Evolutionary conservation across 352 stramenopile species (phyloP).

Genomic region (Globisporangium sylvaticum): DNA sequence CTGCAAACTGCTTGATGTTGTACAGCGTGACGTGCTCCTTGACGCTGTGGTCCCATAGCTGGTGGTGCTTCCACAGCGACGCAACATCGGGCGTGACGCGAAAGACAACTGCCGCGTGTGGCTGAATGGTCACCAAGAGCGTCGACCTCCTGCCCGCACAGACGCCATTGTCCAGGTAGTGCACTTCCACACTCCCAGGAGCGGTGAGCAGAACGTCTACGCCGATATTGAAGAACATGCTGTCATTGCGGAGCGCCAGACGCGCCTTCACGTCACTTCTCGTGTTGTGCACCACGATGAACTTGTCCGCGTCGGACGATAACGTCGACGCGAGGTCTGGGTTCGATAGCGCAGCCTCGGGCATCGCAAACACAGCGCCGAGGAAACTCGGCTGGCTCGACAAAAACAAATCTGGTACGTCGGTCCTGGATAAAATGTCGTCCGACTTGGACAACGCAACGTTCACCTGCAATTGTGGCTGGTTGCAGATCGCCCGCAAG

Average conservation of each 20-base stretch:
- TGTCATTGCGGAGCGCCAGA: constrained; percentile 81
- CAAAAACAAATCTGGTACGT: constrained; percentile 23
- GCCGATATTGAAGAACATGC: constrained; percentile 78
- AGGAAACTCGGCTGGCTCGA: constrained; percentile 72
- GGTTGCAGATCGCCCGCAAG: constrained; percentile 71
- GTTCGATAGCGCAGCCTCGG: constrained; percentile 55
- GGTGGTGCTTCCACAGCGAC: constrained; percentile 69
- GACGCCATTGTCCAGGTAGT: constrained; percentile 66
- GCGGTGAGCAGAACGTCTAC: constrained; percentile 46
- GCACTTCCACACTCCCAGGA: constrained; percentile 39
- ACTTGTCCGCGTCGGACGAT: constrained; percentile 52
- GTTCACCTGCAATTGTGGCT: constrained; percentile 70
- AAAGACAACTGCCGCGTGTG: constrained; percentile 52
- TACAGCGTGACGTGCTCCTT: constrained; percentile 88
- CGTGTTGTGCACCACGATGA: constrained; percentile 75
- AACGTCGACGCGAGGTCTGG: constrained; percentile 25
- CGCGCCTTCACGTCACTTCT: constrained; percentile 55
- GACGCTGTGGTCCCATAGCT: constrained; percentile 84
- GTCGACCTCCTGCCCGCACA: constrained; percentile 63
- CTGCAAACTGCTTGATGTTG: constrained; percentile 88
- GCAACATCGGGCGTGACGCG: constrained; percentile 64
- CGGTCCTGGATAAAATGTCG: constrained; percentile 21
- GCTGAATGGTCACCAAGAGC: constrained; percentile 65
- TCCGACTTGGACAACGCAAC: constrained; percentile 49
- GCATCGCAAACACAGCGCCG: constrained; percentile 75